Percentiles rank a stretch among this genome's conserved stretches.
phyloP scores from a whole-genome alignment of 768 basidiomycete species.

The Pleurotus pulmonarius region DNA sequence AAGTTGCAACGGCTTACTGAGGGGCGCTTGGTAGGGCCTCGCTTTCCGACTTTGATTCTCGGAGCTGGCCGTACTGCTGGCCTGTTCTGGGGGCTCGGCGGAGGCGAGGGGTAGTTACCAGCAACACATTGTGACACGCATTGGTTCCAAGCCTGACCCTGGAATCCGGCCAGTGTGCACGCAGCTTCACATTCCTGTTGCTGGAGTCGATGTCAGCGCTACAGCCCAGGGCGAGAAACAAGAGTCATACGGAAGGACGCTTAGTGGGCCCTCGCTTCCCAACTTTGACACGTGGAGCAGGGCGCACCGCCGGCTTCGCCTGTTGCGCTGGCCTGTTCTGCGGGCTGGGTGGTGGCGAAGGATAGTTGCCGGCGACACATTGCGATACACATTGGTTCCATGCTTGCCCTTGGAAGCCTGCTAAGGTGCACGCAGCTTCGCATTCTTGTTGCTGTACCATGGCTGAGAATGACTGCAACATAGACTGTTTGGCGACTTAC shows the following conservation, averaged over 20 bases:
- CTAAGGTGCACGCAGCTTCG: neutral
- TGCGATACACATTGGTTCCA: neutral
- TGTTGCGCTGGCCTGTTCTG: too few relatives aligned
- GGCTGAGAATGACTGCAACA: too few relatives aligned
- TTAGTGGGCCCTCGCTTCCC: neutral
- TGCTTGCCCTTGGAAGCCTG: neutral
- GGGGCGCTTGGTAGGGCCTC: neutral
- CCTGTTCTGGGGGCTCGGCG: neutral
- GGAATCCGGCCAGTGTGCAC: neutral
- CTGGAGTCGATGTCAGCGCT: neutral
- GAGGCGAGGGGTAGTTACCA: neutral
- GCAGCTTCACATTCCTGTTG: neutral
- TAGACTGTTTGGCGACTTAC: too few relatives aligned
- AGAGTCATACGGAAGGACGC: neutral
- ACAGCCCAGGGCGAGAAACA: too few relatives aligned
- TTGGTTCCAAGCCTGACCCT: neutral
- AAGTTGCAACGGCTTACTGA: neutral
- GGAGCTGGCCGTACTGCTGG: neutral
- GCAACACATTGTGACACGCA: neutral
- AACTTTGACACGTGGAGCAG: neutral
- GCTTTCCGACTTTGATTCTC: too few relatives aligned
- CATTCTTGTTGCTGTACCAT: neutral
- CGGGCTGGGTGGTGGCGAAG: neutral
- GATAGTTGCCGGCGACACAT: conserved; percentile 2
- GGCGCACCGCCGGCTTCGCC: neutral